Evolutionary conservation across 352 stramenopile genomes (phyloP), one percentile per base, ranked within the genome.

Genomic region (Globisporangium apiculatum): DNA sequence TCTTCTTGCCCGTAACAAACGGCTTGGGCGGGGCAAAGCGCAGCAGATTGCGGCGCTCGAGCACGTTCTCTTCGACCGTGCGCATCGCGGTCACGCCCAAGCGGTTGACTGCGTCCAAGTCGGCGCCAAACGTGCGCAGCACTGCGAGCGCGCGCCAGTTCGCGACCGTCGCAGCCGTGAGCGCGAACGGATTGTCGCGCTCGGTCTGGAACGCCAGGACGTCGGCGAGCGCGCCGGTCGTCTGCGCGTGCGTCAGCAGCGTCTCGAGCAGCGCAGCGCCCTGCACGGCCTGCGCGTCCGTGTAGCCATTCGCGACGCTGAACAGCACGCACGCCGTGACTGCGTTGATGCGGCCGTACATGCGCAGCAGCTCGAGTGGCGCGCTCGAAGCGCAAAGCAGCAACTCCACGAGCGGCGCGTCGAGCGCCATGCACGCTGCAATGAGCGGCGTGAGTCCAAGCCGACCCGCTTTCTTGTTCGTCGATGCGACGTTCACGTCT

Each of bases 1-100:
- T 17, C 36, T 54, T 17, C 35, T 57, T 53, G 1, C 57, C 40
- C 40, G 52, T 24, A 42, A 42, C 47, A 11, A 70, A 68, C 6
- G 75, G 24, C 24, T 31, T 31, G 3, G 24, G 24, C 24, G 24
- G 64, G 11, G 74, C 64, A 15, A 68, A 79, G 37, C 72, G 68
- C 18, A 18, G 48, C 4, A 61, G 5, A 5, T 38, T 56, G 24
- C 48, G 56, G 17, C 51, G 56, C 18, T 55, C 40, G 58, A 87
- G 86, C 17, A 76, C 64, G 50, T 89, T 89, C 42, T 71, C 60
- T 53, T 87, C 77, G 14, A 89, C 47, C 18, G 77, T 56, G n/a
- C 68, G 62, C 36, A 89, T 48, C 14, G 57, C 52, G 37, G 73
- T 71, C 41, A 80, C 61, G 7, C 75, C 73, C 2, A 53, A 46